A percentile compares a stretch with the other conserved stretches of the same genome.
Conservation (phyloP, 2,329 filamentous ascomycete species). For the Capronia coronata region DNA sequence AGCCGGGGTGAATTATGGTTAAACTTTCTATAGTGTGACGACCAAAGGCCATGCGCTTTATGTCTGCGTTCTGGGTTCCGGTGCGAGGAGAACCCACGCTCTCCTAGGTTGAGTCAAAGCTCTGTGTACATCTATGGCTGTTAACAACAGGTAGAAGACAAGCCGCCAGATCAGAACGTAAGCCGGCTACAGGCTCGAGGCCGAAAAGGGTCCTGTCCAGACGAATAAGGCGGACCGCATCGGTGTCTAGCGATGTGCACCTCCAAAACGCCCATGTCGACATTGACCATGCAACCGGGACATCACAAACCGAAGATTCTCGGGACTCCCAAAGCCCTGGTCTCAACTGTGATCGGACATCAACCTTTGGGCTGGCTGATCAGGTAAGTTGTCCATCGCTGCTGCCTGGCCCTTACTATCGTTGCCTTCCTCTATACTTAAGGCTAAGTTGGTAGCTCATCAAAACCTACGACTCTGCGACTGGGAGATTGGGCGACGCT, state of each 20-base stretch:
- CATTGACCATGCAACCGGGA: background rate
- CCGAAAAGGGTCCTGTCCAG: background rate
- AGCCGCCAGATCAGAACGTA: background rate
- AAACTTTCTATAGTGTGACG: background rate
- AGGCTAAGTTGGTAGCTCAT: constrained; percentile 3
- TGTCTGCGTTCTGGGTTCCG: constrained; percentile 5
- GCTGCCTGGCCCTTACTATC: too few relatives aligned
- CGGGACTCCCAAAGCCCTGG: background rate
- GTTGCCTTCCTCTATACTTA: too few relatives aligned
- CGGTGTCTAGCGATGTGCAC: background rate
- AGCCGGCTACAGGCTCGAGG: background rate
- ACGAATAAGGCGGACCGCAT: background rate
- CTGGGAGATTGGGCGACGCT: background rate
- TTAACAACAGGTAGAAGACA: background rate
- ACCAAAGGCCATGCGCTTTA: constrained; percentile 2
- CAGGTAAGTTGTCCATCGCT: constrained; percentile 1
- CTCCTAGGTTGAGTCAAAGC: background rate
- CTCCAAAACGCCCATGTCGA: background rate
- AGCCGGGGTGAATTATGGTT: background rate
- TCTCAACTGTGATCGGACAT: background rate
- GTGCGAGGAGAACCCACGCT: background rate
- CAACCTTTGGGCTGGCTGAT: background rate
- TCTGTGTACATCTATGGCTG: background rate
- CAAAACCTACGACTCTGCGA: constrained; percentile 2
- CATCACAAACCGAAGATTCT: background rate